Percentiles rank a stretch among this genome's conserved stretches.
phyloP scores from a whole-genome alignment of 2,329 filamentous ascomycete species.

The Aspergillus fumigatiaffinis region DNA sequence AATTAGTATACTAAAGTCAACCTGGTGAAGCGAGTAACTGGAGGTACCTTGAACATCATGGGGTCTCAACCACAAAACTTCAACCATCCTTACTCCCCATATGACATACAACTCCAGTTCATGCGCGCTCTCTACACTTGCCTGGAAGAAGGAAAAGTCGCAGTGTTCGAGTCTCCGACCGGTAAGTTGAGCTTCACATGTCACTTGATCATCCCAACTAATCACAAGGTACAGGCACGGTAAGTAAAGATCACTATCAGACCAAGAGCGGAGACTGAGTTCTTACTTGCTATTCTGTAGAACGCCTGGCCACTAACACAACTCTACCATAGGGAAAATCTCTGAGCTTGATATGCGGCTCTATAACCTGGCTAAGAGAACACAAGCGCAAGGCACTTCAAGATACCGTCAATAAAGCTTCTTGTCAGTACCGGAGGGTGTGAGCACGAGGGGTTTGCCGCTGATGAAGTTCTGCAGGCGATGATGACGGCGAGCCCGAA shows the following conservation, averaged over 20 bases:
- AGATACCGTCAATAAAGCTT: conserved; percentile 47
- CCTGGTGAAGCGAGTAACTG: neutral
- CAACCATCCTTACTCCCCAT: conserved; percentile 82
- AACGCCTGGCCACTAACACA: neutral
- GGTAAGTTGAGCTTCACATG: conserved; percentile 51
- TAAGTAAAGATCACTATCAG: conserved; percentile 23
- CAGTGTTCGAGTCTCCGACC: conserved; percentile 90
- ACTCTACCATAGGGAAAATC: conserved; percentile 67
- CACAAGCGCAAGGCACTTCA: conserved; percentile 64
- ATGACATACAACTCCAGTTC: conserved; percentile 81
- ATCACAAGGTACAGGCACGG: conserved; percentile 35
- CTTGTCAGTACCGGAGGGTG: conserved; percentile 31
- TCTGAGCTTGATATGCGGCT: conserved; percentile 81
- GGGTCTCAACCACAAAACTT: conserved; percentile 54
- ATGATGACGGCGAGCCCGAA: conserved; percentile 67
- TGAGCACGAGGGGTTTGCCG: neutral
- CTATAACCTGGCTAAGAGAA: conserved; percentile 85
- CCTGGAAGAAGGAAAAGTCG: conserved; percentile 73
- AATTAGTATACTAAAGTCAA: neutral
- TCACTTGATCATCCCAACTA: neutral
- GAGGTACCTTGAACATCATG: conserved; percentile 22
- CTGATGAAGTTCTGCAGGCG: conserved; percentile 29
- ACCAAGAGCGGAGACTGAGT: neutral
- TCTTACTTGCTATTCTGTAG: neutral
- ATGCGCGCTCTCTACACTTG: conserved; percentile 80